phyloP scores from a whole-genome alignment of 2,329 filamentous ascomycete genomes.

The Didymosphaeria variabile region DNA sequence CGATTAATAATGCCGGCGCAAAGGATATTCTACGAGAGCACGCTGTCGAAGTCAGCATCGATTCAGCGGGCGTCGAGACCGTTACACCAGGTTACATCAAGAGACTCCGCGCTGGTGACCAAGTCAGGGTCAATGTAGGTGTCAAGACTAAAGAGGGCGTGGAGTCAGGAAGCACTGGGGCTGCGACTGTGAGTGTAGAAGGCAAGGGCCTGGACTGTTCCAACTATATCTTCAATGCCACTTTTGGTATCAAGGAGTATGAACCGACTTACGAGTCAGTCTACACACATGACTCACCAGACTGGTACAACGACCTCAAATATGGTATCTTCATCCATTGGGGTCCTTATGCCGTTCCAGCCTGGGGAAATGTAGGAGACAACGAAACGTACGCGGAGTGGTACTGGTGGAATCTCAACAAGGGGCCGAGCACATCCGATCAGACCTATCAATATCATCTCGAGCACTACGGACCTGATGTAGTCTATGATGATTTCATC shows the following conservation, averaged over 20 bases:
- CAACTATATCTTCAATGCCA: slow-evolving; percentile 19
- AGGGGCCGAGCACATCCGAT: slow-evolving; percentile 47
- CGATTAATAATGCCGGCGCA: slow-evolving; percentile 21
- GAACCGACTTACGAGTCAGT: slow-evolving; percentile 23
- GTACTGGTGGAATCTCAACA: slow-evolving; percentile 59
- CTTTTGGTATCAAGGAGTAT: slow-evolving; percentile 22
- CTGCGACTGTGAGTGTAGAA: slow-evolving; percentile 16
- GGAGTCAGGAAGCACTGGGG: slow-evolving; percentile 13
- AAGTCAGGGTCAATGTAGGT: slow-evolving; percentile 20
- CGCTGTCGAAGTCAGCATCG: slow-evolving; percentile 13
- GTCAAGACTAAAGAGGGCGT: slow-evolving; percentile 15
- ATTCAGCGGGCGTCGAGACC: slow-evolving; percentile 18
- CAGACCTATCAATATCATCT: slow-evolving; percentile 62
- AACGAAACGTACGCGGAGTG: slow-evolving; percentile 55
- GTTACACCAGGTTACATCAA: slow-evolving; percentile 24
- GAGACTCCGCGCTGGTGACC: slow-evolving; percentile 25
- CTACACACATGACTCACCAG: slow-evolving; percentile 24
- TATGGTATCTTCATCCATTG: slow-evolving; percentile 70
- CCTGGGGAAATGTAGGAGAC: slow-evolving; percentile 59
- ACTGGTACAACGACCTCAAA: slow-evolving; percentile 65
- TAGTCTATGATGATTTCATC: slow-evolving; percentile 66
- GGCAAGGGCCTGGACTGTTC: slow-evolving; percentile 2
- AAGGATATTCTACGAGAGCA: slow-evolving; percentile 12
- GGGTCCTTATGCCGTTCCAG: slow-evolving; percentile 65
- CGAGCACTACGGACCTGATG: slow-evolving; percentile 60